Evolutionary conservation across 2,329 filamentous ascomycete species (phyloP), one percentile per base, ranked within the genome.

Genomic region (Botryosphaeria dothidea): DNA sequence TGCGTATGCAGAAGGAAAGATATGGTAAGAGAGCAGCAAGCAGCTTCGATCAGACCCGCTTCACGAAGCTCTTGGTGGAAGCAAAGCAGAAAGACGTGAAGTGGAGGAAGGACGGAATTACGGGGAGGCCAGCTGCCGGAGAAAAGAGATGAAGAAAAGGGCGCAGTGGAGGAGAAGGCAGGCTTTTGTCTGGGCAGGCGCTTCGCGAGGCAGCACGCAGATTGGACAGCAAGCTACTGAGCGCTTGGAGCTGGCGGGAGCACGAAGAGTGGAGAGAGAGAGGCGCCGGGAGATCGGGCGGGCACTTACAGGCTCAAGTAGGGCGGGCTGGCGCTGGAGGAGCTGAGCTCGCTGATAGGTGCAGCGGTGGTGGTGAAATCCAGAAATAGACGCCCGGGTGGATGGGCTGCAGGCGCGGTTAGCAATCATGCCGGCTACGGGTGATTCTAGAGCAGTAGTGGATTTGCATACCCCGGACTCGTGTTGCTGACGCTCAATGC

Each of bases 101-200:
- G 75, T 70, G 67, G 52, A 48, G 67, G 70, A 74, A 70, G 71
- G 45, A 69, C 71, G 73, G 75, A 78, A 75, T 77, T 75, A 76
- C 74, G 74, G 72, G 66, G 66, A 76, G 76, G 73, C 77, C 76
- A 60, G 56, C 56, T 78, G 73, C 71, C 74, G 70, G 66, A 74
- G 68, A 73, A 71, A 68, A 66, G 65, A 68, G 41, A 36, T 51
- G 54, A 67, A 71, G 70, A 69, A 71, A 70, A 63, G 69, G 68
- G 69, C 54, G 29, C 65, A 62, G 71, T 67, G 71, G 70, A 73
- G 73, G 74, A 75, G 73, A 73, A 72, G 74, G 74, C 27, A 51
- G 73, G 71, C 73, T 79, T 79, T 77, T 78, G 76, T 74, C 67
- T 73, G 70, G 68, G 68, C 65, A 67, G 73, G 77, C 76, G 77